Percentiles rank a stretch among this genome's conserved stretches.
Evolutionary conservation across 192 early-diverging fungal genomes (phyloP).

Genomic region (Coemansia sp.): DNA sequence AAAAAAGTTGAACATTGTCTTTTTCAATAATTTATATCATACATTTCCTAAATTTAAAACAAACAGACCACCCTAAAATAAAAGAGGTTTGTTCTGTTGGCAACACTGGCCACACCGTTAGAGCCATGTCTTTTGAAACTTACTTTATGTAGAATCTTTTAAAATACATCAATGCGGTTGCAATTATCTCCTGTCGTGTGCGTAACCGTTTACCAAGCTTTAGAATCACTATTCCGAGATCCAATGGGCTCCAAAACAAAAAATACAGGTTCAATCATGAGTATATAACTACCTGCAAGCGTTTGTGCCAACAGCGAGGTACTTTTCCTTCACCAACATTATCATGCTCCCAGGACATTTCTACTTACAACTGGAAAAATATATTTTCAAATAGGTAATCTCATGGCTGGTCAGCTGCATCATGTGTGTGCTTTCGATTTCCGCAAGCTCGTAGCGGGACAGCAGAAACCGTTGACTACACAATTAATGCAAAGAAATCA

Average conservation of each 20-base stretch:
- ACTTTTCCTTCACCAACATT: too few species aligned
- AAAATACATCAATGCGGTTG: conserved; percentile 84
- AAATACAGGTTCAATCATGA: too few species aligned
- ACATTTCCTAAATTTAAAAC: neutral
- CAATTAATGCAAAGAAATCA: conserved; percentile 7
- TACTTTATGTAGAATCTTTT: conserved; percentile 88
- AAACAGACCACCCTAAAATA: neutral
- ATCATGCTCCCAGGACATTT: neutral
- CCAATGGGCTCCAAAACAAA: too few species aligned
- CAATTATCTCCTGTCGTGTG: conserved; percentile 78
- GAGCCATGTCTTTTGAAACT: conserved; percentile 13
- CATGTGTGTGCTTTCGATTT: conserved; percentile 27
- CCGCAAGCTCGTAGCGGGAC: conserved; percentile 44
- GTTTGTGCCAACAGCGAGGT: too few species aligned
- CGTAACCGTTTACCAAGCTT: conserved; percentile 70
- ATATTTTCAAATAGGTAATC: conserved; percentile 33
- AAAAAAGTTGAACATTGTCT: neutral
- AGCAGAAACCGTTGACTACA: conserved; percentile 51
- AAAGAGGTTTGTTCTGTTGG: neutral
- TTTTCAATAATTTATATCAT: neutral
- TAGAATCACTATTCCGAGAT: conserved; percentile 64
- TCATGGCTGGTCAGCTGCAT: conserved; percentile 27
- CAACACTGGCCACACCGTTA: too few species aligned
- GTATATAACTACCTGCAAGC: too few species aligned
- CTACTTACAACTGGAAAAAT: conserved; percentile 40